Percentiles rank a stretch among this genome's conserved stretches.
phyloP scores from a whole-genome alignment of 768 basidiomycete genomes.

The Phanerodontia chrysosporium region DNA sequence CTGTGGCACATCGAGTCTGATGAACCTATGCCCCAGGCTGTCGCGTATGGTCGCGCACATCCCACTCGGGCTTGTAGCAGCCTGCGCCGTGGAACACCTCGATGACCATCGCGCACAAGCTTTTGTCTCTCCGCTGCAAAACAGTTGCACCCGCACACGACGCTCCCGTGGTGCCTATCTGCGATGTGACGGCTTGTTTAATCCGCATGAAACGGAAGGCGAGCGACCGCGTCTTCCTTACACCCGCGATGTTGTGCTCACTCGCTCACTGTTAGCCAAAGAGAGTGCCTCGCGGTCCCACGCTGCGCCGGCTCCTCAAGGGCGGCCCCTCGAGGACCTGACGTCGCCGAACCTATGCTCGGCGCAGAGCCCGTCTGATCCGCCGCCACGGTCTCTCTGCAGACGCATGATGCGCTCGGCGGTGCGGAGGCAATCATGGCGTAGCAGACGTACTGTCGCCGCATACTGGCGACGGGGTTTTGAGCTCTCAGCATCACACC shows the following conservation, averaged over 20 bases:
- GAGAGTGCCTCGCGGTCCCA: background rate
- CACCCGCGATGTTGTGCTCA: background rate
- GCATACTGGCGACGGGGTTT: background rate
- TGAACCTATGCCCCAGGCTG: background rate
- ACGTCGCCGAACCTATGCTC: too few species aligned
- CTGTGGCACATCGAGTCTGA: background rate
- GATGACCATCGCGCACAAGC: background rate
- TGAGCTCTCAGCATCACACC: background rate
- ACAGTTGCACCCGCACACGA: background rate
- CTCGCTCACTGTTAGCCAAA: constrained; percentile 1
- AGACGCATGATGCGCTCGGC: background rate
- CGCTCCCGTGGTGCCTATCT: background rate
- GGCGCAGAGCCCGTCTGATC: background rate
- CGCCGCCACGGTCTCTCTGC: background rate
- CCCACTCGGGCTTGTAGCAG: background rate
- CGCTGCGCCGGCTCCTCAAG: background rate
- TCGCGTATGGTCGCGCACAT: too few species aligned
- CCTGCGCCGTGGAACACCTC: background rate
- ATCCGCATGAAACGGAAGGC: background rate
- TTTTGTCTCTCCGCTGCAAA: background rate
- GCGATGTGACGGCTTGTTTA: background rate
- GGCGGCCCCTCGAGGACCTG: too few species aligned
- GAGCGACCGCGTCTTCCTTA: background rate
- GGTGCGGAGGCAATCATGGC: background rate
- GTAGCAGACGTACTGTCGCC: background rate